Evolutionary conservation across 2,329 filamentous ascomycete species (phyloP), one percentile per base, ranked within the genome.

Genomic region (Exophiala calicioides): DNA sequence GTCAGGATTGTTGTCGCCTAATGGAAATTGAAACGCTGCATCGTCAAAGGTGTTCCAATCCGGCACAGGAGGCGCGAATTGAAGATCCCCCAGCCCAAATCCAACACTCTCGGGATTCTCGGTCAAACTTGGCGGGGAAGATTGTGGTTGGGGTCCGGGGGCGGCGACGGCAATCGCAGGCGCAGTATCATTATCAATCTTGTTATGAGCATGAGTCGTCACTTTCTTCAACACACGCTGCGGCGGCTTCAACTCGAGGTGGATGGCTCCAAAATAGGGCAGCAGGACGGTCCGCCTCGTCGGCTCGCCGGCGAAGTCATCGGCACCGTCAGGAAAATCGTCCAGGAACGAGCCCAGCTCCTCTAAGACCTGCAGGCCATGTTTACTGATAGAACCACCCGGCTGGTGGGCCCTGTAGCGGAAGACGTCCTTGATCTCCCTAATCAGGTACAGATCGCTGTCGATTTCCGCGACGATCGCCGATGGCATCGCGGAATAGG

Each of bases 231-330:
- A 37, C 29, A 43, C 42, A 15, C 43, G 26, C 18, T 37, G 33
- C 10, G 40, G 43, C 26, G 47, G 41, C 29, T 32, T 54, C 37
- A 52, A 24, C 39, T 57, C 51, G 8, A 55, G 40, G 13, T 53
- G 45, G 20, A 57, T 57, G 3, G 52, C 52, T 3, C 56, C 56
- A 24, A 58, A 58, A 24, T 58, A 58, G 10, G 56, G 56, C 16
- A 58, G 46, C 20, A 57, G 42, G 4, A 58, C 53, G 5, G 49
- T 52, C 21, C 52, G 44, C 13, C 39, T 39, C 23, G 32, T 34
- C 7, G 38, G 40, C 15, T 53, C 44, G 7, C 26, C 27, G 15
- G 35, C 24, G 36, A 15, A 7, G 6, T 3, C 8, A 15, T 27
- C 30, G n/a, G 3, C 30, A 21, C 50, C 6, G n/a, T n/a, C n/a